Evolutionary conservation across 371 early-diverging fungal genomes (phyloP), one percentile per base, ranked within the genome.

Genomic region (Saksenaea vasiformis): DNA sequence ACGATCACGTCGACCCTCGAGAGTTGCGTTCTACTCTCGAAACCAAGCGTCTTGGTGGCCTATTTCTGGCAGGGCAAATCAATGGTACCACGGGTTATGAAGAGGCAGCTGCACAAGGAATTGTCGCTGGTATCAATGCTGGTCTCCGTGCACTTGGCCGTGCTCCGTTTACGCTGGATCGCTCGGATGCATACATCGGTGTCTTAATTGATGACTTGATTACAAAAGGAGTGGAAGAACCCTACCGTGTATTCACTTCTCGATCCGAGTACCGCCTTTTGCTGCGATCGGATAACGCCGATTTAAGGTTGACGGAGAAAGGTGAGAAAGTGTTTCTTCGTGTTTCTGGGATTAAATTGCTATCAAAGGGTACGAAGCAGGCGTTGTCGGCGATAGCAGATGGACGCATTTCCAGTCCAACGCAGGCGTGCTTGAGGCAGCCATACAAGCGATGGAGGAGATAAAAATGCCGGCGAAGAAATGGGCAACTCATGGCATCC

Each of bases 41-140:
- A 78, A 93, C 92, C 0, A 88, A 90, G 64, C 89, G 91, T 5
- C 86, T 93, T 8, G 70, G 69, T 14, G 94, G 94, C 5, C 70
- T 94, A 34, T 94, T 85, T 66, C 75, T 93, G 69, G 94, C 93
- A 3, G 94, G 94, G 1, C 94, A 94, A 72, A 93, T 94, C 61
- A 94, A 94, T 64, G 94, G 94, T 13, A 93, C 94, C 2, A 94
- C 94, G 0, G 94, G 94, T 0, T 94, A 93, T 65, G 94, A 93
- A 58, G 94, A 93, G 67, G 94, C 94, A 0, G 94, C 94, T 1
- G 91, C 92, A 0, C 94, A 94, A 66, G 93, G 94, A 4, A 74
- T 93, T 0, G 81, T 94, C 54, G 93, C 93, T 0, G 94, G 94
- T n/a, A 87, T 89, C 64, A 94, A 94, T 56, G 94, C 94, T 4